Conservation (phyloP, 202 grass and related monocot genomes). For the Hordeum pubiflorum region DNA sequence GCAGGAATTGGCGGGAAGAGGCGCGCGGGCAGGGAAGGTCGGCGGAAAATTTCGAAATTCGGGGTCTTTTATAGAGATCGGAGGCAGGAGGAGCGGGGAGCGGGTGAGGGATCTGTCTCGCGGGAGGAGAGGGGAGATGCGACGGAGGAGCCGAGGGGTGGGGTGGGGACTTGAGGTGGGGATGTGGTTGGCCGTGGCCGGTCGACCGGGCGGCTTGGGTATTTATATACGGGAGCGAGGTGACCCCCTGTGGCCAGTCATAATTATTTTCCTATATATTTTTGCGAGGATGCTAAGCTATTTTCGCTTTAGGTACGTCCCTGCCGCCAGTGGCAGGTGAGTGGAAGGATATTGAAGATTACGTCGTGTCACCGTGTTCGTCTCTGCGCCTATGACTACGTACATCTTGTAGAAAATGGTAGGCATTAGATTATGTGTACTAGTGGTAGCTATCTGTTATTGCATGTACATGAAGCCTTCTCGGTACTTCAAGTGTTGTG, state of each 20-base stretch:
- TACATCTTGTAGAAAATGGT: background rate
- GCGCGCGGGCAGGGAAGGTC: background rate
- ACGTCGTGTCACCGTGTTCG: fast-evolving
- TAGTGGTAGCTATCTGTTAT: background rate
- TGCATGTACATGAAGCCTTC: background rate
- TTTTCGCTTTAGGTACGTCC: too few species aligned
- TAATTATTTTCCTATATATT: too few species aligned
- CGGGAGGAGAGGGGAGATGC: background rate
- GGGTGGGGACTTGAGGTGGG: background rate
- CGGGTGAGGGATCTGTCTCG: slow-evolving; percentile 20
- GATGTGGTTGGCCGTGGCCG: background rate
- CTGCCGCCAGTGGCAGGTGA: too few species aligned
- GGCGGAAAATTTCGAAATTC: slow-evolving; percentile 35
- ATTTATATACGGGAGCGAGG: background rate
- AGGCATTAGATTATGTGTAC: background rate
- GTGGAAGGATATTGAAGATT: too few species aligned
- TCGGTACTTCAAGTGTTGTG: background rate
- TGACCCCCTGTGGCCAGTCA: slow-evolving; percentile 26
- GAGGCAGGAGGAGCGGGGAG: background rate
- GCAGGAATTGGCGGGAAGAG: slow-evolving; percentile 27
- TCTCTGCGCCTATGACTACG: too few species aligned
- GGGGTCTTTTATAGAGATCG: slow-evolving; percentile 78
- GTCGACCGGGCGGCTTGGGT: background rate
- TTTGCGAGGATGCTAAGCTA: too few species aligned
- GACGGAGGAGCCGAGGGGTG: background rate